phyloP scores from a whole-genome alignment of 208 protist genomes.

The Trichomonas tenax region DNA sequence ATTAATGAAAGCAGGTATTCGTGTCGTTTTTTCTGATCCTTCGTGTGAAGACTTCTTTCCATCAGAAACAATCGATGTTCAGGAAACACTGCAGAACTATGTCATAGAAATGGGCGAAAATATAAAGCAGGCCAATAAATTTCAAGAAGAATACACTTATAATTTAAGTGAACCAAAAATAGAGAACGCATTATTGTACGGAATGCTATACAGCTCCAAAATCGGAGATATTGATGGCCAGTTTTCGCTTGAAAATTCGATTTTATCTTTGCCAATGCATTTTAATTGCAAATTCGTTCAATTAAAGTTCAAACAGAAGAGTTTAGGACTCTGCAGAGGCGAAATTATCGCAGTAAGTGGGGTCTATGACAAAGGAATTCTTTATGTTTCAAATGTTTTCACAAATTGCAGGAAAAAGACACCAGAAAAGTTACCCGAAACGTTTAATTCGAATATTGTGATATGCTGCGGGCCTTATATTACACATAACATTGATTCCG shows the following conservation, averaged over 20 bases:
- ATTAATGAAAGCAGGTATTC: background rate
- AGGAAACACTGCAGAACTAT: background rate
- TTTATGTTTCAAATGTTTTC: background rate
- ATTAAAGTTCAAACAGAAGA: background rate
- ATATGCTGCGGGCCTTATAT: background rate
- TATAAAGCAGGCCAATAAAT: background rate
- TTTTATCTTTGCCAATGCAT: background rate
- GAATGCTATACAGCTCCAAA: background rate
- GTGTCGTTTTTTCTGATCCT: background rate
- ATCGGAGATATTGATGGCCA: background rate
- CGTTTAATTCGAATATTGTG: background rate
- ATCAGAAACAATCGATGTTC: background rate
- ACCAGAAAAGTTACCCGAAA: background rate
- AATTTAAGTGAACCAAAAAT: background rate
- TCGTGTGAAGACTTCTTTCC: background rate
- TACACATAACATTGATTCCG: background rate
- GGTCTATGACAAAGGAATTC: background rate
- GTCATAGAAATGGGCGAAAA: background rate
- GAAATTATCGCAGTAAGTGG: background rate
- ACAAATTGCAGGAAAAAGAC: background rate
- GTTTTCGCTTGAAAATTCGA: background rate
- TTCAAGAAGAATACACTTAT: background rate
- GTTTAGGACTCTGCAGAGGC: background rate
- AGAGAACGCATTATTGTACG: background rate
- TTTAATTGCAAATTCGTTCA: background rate